phyloP scores from a whole-genome alignment of 23 red algal genomes.

The Cyanidiococcus yangmingshanensis region DNA sequence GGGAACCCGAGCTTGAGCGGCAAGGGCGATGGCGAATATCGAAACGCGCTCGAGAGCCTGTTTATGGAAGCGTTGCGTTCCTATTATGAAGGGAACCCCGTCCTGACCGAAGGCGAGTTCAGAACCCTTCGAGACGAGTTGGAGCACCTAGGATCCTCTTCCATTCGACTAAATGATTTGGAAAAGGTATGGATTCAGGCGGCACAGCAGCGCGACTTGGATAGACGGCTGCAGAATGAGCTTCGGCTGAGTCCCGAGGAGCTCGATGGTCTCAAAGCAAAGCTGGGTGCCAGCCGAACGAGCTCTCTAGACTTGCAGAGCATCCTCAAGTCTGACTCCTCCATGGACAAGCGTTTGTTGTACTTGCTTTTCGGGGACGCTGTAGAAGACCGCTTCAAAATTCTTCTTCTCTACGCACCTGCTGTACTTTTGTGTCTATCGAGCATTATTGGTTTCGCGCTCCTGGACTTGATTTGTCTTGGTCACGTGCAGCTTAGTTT shows the following conservation, averaged over 20 bases:
- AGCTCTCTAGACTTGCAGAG: constrained; percentile 1
- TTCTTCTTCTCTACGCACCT: constrained; percentile 73
- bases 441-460: constrained; percentile 60
- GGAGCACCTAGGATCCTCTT: constrained; percentile 51
- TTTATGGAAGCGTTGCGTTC: constrained; percentile 55
- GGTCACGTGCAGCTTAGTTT: constrained; percentile 69
- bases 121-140: constrained; percentile 84
- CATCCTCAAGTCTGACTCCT: constrained; percentile 19
- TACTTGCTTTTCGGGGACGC: constrained; percentile 83
- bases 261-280: constrained; percentile 49
- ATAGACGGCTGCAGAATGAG: constrained; percentile 58
- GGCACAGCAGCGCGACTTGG: constrained; percentile 75
- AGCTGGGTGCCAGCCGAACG: constrained; percentile 34
- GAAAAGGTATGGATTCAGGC: constrained; percentile 90
- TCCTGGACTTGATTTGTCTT: constrained; percentile 39
- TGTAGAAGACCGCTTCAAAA: constrained; percentile 69
- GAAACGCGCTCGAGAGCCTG: constrained; percentile 51
- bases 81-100: constrained; percentile 63
- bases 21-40: constrained; percentile 5
- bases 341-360: constrained; percentile 24
- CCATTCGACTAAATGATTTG: constrained; percentile 49
- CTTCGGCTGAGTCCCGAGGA: constrained; percentile 63
- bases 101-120: constrained; percentile 78
- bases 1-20: neutral
- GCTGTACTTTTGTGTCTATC: constrained; percentile 49